Base-by-base conservation (phyloP, 805 yeast species). In the Metschnikowia corniflorae region DNA sequence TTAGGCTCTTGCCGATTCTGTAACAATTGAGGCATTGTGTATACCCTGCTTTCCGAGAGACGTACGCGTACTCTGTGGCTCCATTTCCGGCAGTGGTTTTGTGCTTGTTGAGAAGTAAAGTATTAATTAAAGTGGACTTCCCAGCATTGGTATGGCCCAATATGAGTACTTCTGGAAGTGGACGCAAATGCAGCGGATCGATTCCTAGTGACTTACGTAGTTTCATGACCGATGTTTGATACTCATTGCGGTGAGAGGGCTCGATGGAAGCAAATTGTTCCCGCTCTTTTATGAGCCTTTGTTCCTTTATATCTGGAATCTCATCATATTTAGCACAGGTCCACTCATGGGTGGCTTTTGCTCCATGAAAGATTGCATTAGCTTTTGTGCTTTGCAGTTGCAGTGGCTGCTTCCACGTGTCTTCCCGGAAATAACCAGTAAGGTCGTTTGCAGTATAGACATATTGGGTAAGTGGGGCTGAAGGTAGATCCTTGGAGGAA, bases 121-220 rank as follows among this genome's bases (percentile, higher is more conserved):
- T 74, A 51, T 85, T 84, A 26, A 88, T 63, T 17, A 88, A 55
- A 0, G 94, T 78, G 0, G 95, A 85, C 54, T 88, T 88, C 0
- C 96, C 97, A 6, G 82, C 88, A 49, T 88, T 88, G 31, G 94
- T 82, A 44, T 86, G 75, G 0, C 97, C 96, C 29, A 88, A 49
- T 31, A 88, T 70, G 3, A 82, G 64, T 4, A 87, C 75, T 51
- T 87, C 96, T 0, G 96, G 95, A 6, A 67, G 49, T 12, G 60
- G 57, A 25, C 37, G 43, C 18, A 61, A 42, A n/a, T 51, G 40
- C 15, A 42, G 47, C 9, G 83, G 61, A 12, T 40, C 43, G 14
- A 60, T 53, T 2, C 68, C 68, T 39, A 61, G 61, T 3, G 61
- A 44, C 29, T 54, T 53, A 35, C 49, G 46, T 6, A 60, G 52